phyloP scores from a whole-genome alignment of 352 stramenopile genomes.

The Pythium dissimile region DNA sequence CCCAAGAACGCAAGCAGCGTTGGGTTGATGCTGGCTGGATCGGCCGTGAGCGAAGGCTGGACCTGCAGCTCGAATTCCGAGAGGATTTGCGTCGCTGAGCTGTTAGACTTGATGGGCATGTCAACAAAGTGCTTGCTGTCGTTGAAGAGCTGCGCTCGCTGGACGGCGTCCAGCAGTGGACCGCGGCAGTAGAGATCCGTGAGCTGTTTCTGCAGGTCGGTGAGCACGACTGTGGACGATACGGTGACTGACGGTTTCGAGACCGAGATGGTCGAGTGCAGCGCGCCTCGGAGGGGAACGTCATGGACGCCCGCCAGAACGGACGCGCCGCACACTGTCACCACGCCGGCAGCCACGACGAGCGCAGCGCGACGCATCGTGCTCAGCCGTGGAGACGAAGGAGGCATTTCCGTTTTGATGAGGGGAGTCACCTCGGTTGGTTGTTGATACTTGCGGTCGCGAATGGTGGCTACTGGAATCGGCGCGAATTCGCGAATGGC shows the following conservation, averaged over 20 bases:
- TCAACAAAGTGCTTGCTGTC: constrained; percentile 91
- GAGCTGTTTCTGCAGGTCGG: constrained; percentile 12
- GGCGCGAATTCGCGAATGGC: constrained; percentile 1
- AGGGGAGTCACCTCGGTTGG: neutral
- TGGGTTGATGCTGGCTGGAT: constrained; percentile 13
- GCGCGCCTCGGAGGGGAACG: neutral
- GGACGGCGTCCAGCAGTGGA: constrained; percentile 56
- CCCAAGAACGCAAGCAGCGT: constrained; percentile 52
- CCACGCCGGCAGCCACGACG: neutral
- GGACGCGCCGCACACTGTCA: constrained; percentile 3
- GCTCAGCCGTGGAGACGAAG: neutral
- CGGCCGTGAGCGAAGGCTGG: neutral
- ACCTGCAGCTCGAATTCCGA: constrained; percentile 25
- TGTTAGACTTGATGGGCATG: constrained; percentile 67
- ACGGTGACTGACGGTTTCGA: neutral
- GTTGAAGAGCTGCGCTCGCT: constrained; percentile 57
- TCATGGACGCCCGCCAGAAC: neutral
- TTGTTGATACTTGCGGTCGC: neutral
- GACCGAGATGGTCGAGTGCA: neutral
- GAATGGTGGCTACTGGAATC: neutral
- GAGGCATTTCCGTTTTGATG: neutral
- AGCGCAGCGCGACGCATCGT: neutral
- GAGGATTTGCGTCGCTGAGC: constrained; percentile 28
- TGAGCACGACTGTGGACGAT: neutral
- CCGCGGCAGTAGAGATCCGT: constrained; percentile 47